These are phyloP conservation scores for Trichoderma sp. DNA, from an alignment of 2,329 filamentous ascomycete species.

Conservation along the genomic window DNA sequence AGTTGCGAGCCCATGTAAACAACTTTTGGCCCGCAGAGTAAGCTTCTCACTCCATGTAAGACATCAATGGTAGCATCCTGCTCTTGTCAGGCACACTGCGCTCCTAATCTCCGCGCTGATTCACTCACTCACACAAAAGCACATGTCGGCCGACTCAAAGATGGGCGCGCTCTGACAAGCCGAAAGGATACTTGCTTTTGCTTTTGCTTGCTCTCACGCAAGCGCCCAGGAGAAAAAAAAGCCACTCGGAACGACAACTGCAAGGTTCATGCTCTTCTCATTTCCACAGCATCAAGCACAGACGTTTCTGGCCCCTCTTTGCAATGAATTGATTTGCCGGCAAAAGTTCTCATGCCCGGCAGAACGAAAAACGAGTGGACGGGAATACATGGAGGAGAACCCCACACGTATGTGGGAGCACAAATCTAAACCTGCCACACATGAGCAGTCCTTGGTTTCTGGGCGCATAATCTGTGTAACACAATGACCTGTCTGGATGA, in stretches of 20 bases:
- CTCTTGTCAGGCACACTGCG: neutral
- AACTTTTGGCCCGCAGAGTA: neutral
- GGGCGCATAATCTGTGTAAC: constrained; percentile 14
- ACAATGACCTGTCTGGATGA: neutral
- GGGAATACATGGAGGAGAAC: neutral
- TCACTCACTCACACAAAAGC: neutral
- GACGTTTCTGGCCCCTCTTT: neutral
- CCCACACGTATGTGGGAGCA: neutral
- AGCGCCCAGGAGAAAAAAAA: neutral
- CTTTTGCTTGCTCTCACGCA: neutral
- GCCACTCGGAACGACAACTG: neutral
- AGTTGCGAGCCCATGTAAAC: neutral
- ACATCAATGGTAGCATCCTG: neutral
- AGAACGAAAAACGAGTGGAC: neutral
- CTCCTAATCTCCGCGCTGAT: neutral
- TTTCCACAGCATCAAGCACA: neutral
- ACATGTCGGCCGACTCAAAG: neutral
- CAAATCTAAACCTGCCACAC: constrained; percentile 2
- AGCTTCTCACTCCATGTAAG: neutral
- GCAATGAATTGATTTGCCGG: neutral
- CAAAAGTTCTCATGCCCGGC: neutral
- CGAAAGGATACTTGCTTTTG: neutral
- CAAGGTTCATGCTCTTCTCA: neutral
- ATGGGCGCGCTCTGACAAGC: neutral
- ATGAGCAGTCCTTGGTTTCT: neutral